Evolutionary conservation across 805 yeast species (phyloP), one percentile per base, ranked within the genome.

Genomic region (Yarrowia sp.): DNA sequence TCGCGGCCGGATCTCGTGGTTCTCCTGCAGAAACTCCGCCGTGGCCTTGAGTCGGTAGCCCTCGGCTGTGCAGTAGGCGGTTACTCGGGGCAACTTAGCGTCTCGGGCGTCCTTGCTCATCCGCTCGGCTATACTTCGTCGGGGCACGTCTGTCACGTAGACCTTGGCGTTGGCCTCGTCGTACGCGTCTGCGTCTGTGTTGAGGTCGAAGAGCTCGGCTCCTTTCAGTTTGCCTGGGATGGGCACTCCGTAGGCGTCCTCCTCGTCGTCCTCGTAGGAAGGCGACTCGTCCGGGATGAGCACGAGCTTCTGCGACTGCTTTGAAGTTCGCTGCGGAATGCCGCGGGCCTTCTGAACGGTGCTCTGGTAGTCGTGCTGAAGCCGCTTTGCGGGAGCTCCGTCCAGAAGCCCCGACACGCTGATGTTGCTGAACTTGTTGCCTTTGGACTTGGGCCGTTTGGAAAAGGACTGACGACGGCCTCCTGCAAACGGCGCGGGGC

Each of bases 61-160:
- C 63, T 90, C 97, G 16, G 97, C 86, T 5, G 92, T 86, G 66
- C 90, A 82, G 73, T 93, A 93, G 0, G 98, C 97, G 0, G 98
- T 92, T 62, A 92, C 91, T 65, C 99, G 75, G 39, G 96, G 84
- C 66, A 87, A 80, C 64, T 84, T 87, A 27, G 80, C 83, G 7
- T 84, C 83, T 46, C 89, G 71, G 29, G 77, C 76, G 38, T 84
- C 88, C 66, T 68, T 68, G 19, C 75, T 68, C 75, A 72, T 70
- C 68, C 69, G 63, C 62, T 73, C 76, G 9, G 74, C 75, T 56
- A 74, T 65, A 36, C 71, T 60, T 39, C 63, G 21, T 21, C 62
- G 29, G 25, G 35, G 47, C 35, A 44, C 42, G 14, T 32, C 61
- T 51, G 44, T 56, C 18, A 27, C 63, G 63, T 71, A 64, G 65